Evolutionary conservation across 352 stramenopile genomes (phyloP).

Genomic region (Globisporangium carolinianum): DNA sequence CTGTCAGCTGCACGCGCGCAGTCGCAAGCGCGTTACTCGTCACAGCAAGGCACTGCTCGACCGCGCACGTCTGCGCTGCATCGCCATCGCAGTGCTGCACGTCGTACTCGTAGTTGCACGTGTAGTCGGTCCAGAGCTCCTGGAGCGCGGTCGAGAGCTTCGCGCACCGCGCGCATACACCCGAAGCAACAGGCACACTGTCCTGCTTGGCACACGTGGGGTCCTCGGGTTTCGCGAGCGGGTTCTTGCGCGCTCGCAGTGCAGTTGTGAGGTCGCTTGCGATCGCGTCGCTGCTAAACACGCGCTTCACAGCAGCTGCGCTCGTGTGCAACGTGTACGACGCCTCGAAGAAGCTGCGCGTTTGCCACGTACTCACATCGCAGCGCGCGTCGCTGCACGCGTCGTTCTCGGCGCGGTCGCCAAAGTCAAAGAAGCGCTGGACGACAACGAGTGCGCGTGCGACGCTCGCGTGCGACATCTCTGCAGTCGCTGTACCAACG

Average conservation of each 20-base stretch:
- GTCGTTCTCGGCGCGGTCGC: constrained; percentile 38
- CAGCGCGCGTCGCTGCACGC: constrained; percentile 43
- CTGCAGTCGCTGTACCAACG: constrained; percentile 2
- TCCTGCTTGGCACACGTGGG: constrained; percentile 17
- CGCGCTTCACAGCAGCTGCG: constrained; percentile 14
- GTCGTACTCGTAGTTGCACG: constrained; percentile 50
- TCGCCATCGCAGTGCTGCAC: constrained; percentile 33
- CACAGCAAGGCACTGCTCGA: constrained; percentile 51
- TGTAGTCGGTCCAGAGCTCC: constrained; percentile 64
- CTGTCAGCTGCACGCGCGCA: constrained; percentile 24
- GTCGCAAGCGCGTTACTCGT: constrained; percentile 34
- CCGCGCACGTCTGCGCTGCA: constrained; percentile 19
- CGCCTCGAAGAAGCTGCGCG: constrained; percentile 35
- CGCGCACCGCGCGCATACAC: constrained; percentile 42
- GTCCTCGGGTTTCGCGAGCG: constrained; percentile 14
- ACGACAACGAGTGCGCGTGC: constrained; percentile 17
- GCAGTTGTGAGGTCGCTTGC: constrained; percentile 16
- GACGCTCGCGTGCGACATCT: constrained; percentile 29
- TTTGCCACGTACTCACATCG: constrained; percentile 24
- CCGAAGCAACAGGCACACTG: constrained; percentile 13
- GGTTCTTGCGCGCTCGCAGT: constrained; percentile 22
- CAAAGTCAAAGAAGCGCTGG: constrained; percentile 34
- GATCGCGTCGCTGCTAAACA: constrained; percentile 16
- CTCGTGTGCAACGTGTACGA: constrained; percentile 10
- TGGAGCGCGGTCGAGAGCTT: constrained; percentile 35